Percentiles rank a stretch among this genome's conserved stretches.
Evolutionary conservation across 2,329 filamentous ascomycete genomes (phyloP).

Genomic region (Graphium sp.): DNA sequence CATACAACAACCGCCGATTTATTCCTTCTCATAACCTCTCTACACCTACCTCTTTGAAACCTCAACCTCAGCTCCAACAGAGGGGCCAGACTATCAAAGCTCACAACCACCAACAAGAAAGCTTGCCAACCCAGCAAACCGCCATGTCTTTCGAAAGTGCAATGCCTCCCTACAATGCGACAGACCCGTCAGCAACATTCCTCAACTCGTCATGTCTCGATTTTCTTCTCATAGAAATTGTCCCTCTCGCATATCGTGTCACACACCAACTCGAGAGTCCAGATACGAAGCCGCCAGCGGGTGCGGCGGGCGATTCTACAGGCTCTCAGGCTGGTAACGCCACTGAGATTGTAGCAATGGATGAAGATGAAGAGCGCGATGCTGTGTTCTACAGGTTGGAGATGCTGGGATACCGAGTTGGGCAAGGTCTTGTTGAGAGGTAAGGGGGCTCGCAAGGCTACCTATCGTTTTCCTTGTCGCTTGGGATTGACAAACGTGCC

Average conservation of each 20-base stretch:
- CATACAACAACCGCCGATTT: no score
- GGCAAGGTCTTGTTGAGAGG: slow-evolving; percentile 83
- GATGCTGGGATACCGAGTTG: slow-evolving; percentile 74
- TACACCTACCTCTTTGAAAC: no score
- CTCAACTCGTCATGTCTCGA: slow-evolving; percentile 78
- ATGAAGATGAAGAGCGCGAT: slow-evolving; percentile 72
- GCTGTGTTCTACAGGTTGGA: slow-evolving; percentile 76
- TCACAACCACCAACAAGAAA: slow-evolving; percentile 1
- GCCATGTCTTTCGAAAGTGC: slow-evolving; percentile 59
- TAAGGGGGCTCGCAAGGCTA: slow-evolving; percentile 20
- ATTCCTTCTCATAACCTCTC: no score
- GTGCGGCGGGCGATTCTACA: slow-evolving; percentile 4
- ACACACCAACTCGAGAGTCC: slow-evolving; percentile 48
- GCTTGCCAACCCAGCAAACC: background rate
- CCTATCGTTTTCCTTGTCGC: background rate
- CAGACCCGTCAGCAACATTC: slow-evolving; percentile 60
- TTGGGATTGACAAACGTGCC: background rate
- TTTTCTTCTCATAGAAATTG: slow-evolving; percentile 89
- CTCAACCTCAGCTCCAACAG: background rate
- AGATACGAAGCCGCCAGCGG: slow-evolving; percentile 7
- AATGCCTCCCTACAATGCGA: slow-evolving; percentile 50
- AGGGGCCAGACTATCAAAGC: background rate
- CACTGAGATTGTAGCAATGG: no score
- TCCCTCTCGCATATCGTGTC: slow-evolving; percentile 82
- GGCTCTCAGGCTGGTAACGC: no score